Conservation (phyloP, 2,329 filamentous ascomycete species). For the Alternaria brassicicola region DNA sequence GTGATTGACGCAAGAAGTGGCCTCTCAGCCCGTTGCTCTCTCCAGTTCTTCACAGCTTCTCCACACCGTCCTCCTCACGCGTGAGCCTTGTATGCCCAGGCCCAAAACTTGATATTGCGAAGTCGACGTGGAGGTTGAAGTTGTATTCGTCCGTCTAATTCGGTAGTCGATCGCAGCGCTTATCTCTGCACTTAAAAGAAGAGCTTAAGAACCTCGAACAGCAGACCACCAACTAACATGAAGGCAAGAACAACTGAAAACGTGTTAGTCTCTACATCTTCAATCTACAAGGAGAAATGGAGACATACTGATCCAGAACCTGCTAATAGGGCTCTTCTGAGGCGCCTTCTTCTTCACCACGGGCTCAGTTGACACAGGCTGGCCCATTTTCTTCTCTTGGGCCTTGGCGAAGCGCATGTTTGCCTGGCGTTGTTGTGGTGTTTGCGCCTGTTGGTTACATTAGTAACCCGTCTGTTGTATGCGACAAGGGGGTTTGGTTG, state of each 20-base stretch:
- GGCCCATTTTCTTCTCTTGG: constrained; percentile 76
- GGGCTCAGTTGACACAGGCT: constrained; percentile 52
- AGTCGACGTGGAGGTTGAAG: background rate
- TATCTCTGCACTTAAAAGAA: constrained; percentile 48
- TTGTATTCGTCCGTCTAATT: background rate
- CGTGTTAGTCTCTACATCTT: background rate
- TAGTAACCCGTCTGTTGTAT: background rate
- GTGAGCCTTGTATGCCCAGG: background rate
- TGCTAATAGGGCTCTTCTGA: constrained; percentile 61
- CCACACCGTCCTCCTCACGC: background rate
- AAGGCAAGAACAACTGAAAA: constrained; percentile 64
- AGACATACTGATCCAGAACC: constrained; percentile 65
- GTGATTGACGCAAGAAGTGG: constrained; percentile 1
- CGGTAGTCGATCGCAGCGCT: background rate
- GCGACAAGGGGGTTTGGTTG: background rate
- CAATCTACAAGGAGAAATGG: background rate
- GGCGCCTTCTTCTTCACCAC: constrained; percentile 57
- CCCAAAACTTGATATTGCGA: background rate
- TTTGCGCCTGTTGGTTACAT: constrained; percentile 68
- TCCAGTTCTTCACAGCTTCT: background rate
- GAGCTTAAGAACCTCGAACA: constrained; percentile 62
- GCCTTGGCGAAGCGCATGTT: constrained; percentile 79
- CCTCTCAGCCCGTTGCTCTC: background rate
- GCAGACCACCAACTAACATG: constrained; percentile 65
- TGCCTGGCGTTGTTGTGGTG: constrained; percentile 78